Base-by-base conservation (phyloP, 2,329 filamentous ascomycete genomes). In the Clonostachys byssicola region DNA sequence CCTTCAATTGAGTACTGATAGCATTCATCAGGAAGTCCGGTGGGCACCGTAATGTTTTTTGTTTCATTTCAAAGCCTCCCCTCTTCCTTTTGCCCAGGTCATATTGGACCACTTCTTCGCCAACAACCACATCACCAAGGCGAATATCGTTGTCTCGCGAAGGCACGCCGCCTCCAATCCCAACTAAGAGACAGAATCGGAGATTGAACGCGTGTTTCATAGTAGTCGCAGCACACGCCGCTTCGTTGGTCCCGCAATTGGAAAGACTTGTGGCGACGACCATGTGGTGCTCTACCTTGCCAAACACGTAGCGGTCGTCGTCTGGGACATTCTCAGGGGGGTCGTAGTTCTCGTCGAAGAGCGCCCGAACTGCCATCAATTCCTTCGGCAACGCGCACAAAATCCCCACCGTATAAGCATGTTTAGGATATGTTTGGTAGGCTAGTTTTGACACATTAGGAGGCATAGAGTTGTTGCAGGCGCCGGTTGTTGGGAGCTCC, bases 141-240 rank as follows among this genome's bases (percentile, higher is more conserved):
- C 49, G 51, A 5, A 47, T 39, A 23, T 67, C 61, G 8, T 54
- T 43, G 7, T 6, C 2, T 42, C 47, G 3, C 41, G 45, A 70
- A 53, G 64, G 65, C 1, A 55, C 60, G 7, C 63, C 64, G 13
- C 62, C 64, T 1, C 57, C 65, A 5, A 65, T 59, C 14, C 64
- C 64, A 2, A 67, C 62, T 49, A 67, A 54, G 4, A 67, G 43
- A 3, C 58, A 56, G 5, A 65, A 49, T 10, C 54, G 45, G 6
- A 69, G 34, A 6, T 59, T 54, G 35, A 64, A 67, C 43, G 53
- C 65, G 4, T 48, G 54, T 1, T 56, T 41, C 54, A 66, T 59
- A 33, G 59, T 45, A 8, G 34, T 49, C 2, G 54, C 61, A 4
- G 59, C 60, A 8, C 13, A 52, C 1, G 61, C 49, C 3, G 52